phyloP scores from a whole-genome alignment of 176 grass and related monocot species.

The Oryza meyeriana region DNA sequence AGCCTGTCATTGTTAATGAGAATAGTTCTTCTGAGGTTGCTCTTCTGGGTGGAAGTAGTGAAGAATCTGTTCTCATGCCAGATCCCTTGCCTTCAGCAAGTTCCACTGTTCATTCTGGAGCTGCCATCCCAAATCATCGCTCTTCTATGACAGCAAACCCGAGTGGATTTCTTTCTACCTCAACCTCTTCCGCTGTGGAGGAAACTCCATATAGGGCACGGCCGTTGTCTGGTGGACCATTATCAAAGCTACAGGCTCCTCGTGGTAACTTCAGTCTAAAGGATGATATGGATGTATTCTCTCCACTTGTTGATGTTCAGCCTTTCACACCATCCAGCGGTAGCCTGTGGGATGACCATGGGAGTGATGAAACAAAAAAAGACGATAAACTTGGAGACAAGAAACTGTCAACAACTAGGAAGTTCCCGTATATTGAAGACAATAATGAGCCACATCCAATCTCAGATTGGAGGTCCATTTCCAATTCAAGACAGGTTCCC shows the following conservation, averaged over 20 bases:
- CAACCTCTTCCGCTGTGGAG: constrained; percentile 40
- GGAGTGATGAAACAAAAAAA: constrained; percentile 64
- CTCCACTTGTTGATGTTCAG: constrained; percentile 94
- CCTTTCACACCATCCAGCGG: constrained; percentile 84
- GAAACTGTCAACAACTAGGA: constrained; percentile 53
- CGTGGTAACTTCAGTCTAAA: constrained; percentile 68
- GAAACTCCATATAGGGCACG: constrained; percentile 63
- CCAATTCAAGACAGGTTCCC: constrained; percentile 67
- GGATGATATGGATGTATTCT: constrained; percentile 99
- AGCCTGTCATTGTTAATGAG: constrained; percentile 78
- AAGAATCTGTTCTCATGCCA: constrained; percentile 98
- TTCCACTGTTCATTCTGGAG: constrained; percentile 48
- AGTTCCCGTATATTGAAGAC: constrained; percentile 60
- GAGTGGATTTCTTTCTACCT: constrained; percentile 40
- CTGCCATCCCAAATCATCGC: constrained; percentile 45
- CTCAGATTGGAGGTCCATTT: constrained; percentile 67
- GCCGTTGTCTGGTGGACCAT: constrained; percentile 47
- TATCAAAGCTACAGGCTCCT: constrained; percentile 61
- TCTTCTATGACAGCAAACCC: constrained; percentile 54
- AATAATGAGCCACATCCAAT: constrained; percentile 64
- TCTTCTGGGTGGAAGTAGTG: constrained; percentile 74
- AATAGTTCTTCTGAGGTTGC: constrained; percentile 90
- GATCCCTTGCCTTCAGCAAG: constrained; percentile 81
- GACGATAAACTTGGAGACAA: constrained; percentile 64
- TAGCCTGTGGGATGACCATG: constrained; percentile 89